These are phyloP conservation scores for Immersiporthe knoxdaviesiana DNA, from an alignment of 2,329 filamentous ascomycete genomes.

Conservation along the genomic window DNA sequence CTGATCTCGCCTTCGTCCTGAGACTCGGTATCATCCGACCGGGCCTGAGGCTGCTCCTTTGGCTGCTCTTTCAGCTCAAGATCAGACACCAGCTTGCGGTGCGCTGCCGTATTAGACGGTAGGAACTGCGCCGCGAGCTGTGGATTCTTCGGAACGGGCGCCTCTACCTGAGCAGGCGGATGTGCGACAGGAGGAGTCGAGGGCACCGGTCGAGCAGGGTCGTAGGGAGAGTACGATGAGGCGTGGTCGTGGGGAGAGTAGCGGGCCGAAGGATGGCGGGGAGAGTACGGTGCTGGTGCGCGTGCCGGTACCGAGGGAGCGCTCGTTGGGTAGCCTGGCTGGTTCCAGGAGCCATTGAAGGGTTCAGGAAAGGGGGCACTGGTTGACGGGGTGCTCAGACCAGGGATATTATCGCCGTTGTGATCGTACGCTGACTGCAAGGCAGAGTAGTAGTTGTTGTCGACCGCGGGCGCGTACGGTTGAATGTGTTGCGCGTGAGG, in stretches of 20 bases:
- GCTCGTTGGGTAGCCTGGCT: conserved; percentile 2
- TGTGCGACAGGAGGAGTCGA: conserved; percentile 4
- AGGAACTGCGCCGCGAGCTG: background rate
- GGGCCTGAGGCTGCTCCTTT: conserved; percentile 18
- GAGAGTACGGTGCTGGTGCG: background rate
- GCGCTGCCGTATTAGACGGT: background rate
- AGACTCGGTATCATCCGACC: conserved; percentile 28
- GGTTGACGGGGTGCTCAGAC: conserved; percentile 39
- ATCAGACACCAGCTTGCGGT: conserved; percentile 8
- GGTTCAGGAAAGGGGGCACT: conserved; percentile 18
- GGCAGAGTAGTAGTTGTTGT: conserved; percentile 35
- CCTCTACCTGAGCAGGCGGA: conserved; percentile 7
- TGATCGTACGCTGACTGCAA: conserved; percentile 43
- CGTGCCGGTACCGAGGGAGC: conserved; percentile 8
- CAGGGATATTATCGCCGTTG: conserved; percentile 45
- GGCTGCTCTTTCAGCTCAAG: conserved; percentile 1
- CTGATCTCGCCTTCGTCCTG: conserved; percentile 78
- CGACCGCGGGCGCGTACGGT: conserved; percentile 24
- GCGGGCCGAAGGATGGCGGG: background rate
- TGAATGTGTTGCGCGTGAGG: conserved; percentile 28
- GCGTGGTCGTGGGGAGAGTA: background rate
- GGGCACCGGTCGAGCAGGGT: conserved; percentile 3
- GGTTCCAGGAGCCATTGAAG: conserved; percentile 20
- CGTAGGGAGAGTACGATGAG: conserved; percentile 20
- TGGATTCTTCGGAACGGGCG: background rate